Percentiles rank a stretch among this genome's conserved stretches.
Evolutionary conservation across 2,329 filamentous ascomycete species (phyloP).

Genomic region (Ophiostoma ips): DNA sequence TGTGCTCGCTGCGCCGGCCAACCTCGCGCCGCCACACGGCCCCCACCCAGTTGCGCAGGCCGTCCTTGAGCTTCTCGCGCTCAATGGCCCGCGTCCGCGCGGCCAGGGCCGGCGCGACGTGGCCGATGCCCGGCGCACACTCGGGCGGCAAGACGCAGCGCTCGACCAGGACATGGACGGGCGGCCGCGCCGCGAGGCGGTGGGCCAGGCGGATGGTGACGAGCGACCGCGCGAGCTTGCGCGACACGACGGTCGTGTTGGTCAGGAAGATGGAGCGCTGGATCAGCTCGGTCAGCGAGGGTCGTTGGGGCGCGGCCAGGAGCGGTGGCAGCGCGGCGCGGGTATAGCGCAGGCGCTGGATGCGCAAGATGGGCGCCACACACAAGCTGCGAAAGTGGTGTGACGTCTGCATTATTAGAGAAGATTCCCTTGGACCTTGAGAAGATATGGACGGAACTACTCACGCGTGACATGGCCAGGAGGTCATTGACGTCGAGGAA

Average conservation of each 20-base stretch:
- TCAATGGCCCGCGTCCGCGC: constrained; percentile 49
- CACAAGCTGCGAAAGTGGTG: constrained; percentile 49
- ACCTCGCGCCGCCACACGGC: constrained; percentile 42
- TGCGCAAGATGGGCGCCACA: constrained; percentile 51
- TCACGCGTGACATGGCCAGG: constrained; percentile 40
- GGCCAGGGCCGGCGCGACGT: constrained; percentile 46
- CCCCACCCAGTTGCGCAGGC: constrained; percentile 49
- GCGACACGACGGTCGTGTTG: constrained; percentile 49
- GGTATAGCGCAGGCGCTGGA: constrained; percentile 43
- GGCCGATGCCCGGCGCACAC: constrained; percentile 34
- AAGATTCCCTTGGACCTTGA: too few species aligned
- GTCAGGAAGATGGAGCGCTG: constrained; percentile 53
- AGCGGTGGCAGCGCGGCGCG: constrained; percentile 40
- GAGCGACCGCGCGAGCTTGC: constrained; percentile 47
- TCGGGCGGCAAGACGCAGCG: constrained; percentile 52
- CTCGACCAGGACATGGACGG: constrained; percentile 44
- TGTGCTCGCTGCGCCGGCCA: constrained; percentile 32
- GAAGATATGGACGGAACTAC: background rate
- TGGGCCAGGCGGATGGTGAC: constrained; percentile 52
- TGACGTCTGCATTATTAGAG: constrained; percentile 34
- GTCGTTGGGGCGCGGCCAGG: constrained; percentile 41
- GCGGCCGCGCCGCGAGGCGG: constrained; percentile 44
- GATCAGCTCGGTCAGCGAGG: constrained; percentile 48
- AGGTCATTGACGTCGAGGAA: constrained; percentile 45
- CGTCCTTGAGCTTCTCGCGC: constrained; percentile 53